Evolutionary conservation across 495 filamentous ascomycete species (phyloP).

Genomic region (Penicillium odoratum): DNA sequence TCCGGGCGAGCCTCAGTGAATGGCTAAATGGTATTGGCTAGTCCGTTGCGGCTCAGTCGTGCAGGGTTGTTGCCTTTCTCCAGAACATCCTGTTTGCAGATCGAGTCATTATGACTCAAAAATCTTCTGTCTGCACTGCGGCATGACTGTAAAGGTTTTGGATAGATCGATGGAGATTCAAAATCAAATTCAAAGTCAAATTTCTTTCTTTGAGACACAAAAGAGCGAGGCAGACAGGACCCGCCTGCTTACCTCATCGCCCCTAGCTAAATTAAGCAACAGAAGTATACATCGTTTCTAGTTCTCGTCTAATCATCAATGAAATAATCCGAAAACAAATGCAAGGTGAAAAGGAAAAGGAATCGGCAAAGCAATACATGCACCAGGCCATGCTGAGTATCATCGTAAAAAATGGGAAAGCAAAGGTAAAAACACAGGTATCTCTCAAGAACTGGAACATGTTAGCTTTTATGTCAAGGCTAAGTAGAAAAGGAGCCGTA

Average conservation of each 20-base stretch:
- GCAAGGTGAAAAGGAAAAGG: not conserved
- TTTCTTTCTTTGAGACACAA: not conserved
- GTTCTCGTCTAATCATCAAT: conserved; percentile 1
- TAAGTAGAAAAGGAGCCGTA: not conserved
- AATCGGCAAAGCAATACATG: not conserved
- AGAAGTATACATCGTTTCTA: conserved; percentile 10
- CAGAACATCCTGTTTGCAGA: not conserved
- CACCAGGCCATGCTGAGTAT: conserved; percentile 7
- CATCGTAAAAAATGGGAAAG: not conserved
- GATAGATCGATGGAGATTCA: not conserved
- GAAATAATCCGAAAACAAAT: not conserved
- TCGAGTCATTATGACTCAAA: conserved; percentile 7
- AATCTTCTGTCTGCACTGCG: not conserved
- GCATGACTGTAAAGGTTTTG: not conserved
- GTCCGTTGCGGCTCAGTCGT: not conserved
- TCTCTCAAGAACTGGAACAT: not conserved
- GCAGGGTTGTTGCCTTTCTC: not conserved
- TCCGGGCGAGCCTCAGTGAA: not conserved
- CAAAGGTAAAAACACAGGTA: conserved; percentile 3
- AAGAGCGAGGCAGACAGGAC: conserved; percentile 18
- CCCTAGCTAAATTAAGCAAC: conserved; percentile 17
- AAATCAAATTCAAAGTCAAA: not conserved
- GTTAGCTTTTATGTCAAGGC: not conserved
- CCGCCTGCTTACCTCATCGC: conserved; percentile 16
- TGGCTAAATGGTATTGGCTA: not conserved